phyloP scores from a whole-genome alignment of 345 rosid species.

The Eucalyptus cladocalyx region DNA sequence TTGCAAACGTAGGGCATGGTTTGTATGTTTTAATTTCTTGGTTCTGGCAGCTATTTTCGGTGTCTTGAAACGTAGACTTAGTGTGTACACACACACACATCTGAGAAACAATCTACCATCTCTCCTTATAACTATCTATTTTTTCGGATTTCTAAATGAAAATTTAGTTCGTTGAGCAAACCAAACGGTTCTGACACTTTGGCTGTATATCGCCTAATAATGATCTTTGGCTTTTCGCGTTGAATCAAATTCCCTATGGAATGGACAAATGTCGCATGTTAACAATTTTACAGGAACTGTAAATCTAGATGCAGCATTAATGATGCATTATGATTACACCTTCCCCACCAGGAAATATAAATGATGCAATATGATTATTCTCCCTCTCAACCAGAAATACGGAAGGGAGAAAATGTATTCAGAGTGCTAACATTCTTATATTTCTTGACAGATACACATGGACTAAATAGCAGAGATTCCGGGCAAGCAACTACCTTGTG shows the following conservation, averaged over 20 bases:
- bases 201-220: neutral
- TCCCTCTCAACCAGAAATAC: neutral
- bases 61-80: neutral
- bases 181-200: neutral
- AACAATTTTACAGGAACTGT: too few species aligned
- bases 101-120: neutral
- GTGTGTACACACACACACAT: neutral
- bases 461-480: neutral
- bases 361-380: neutral
- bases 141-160: too few species aligned
- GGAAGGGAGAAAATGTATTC: neutral
- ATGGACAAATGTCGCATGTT: rapidly evolving
- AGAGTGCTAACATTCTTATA: neutral
- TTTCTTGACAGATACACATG: neutral
- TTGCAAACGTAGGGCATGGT: neutral
- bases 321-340: neutral
- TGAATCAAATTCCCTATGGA: too few species aligned
- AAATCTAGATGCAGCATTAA: neutral
- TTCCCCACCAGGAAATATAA: neutral
- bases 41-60: neutral
- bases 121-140: neutral
- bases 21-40: neutral
- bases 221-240: neutral
- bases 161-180: neutral
- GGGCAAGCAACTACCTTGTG: neutral